Conservation (phyloP, 2,329 filamentous ascomycete genomes). For the Talaromyces sp. region DNA sequence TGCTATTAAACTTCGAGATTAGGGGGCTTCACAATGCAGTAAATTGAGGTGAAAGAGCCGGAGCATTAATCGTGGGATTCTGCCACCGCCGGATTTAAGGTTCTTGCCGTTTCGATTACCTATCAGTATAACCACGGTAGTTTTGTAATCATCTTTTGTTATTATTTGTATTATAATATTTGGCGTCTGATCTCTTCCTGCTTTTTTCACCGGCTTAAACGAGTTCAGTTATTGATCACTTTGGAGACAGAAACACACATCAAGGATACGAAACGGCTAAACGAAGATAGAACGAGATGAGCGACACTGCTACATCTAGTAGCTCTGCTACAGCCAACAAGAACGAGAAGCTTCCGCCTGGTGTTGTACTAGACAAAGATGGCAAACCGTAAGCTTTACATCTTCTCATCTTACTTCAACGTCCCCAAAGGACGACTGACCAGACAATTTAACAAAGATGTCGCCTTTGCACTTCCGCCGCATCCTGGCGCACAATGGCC, state of each 20-base stretch:
- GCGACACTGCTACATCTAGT: neutral
- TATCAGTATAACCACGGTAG: too few species aligned
- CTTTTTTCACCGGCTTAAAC: neutral
- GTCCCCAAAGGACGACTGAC: neutral
- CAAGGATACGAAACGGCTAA: neutral
- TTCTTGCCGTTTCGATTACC: too few species aligned
- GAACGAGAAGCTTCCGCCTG: constrained; percentile 34
- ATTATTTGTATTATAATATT: neutral
- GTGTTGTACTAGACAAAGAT: constrained; percentile 47
- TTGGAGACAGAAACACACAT: neutral
- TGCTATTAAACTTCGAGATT: too few species aligned
- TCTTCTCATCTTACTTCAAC: neutral
- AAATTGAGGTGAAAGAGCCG: too few species aligned
- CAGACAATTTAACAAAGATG: constrained; percentile 30
- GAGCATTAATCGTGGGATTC: too few species aligned
- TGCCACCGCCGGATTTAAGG: too few species aligned
- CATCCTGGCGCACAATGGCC: constrained; percentile 43
- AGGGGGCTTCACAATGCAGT: too few species aligned
- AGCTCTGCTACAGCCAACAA: constrained; percentile 7
- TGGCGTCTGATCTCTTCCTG: neutral
- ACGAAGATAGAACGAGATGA: constrained; percentile 1
- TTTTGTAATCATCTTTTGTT: neutral
- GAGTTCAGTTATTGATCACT: neutral
- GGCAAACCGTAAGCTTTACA: constrained; percentile 43
- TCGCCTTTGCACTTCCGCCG: constrained; percentile 44